phyloP scores from a whole-genome alignment of 192 early-diverging fungal species.

The Podochytrium sp. region DNA sequence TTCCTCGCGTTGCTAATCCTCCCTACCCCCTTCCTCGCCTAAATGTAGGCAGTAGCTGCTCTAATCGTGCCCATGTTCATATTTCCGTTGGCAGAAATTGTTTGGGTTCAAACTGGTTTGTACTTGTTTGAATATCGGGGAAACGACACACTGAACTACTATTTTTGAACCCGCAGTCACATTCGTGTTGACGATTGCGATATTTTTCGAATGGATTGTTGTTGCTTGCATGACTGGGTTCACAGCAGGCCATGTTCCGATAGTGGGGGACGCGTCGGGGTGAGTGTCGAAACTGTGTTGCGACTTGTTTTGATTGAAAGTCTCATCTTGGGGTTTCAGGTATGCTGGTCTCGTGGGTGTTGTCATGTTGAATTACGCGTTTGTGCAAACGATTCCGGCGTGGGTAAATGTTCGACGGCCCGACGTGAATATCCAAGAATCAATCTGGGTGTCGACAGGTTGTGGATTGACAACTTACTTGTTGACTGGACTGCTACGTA shows the following conservation, averaged over 20 bases:
- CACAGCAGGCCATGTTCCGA: neutral
- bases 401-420: constrained; percentile 53
- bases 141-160: too few relatives aligned
- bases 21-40: too few relatives aligned
- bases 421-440: constrained; percentile 52
- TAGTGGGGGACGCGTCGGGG: constrained; percentile 22
- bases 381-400: constrained; percentile 40
- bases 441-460: constrained; percentile 44
- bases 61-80: constrained; percentile 26
- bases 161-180: constrained; percentile 48
- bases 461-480: constrained; percentile 37
- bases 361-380: constrained; percentile 53
- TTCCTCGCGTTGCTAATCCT: neutral
- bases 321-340: neutral
- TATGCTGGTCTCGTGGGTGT: constrained; percentile 42
- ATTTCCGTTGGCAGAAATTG: constrained; percentile 31
- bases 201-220: constrained; percentile 43
- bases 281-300: neutral
- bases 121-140: neutral
- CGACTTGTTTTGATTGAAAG: neutral
- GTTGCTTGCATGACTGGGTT: constrained; percentile 19
- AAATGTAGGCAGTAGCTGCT: constrained; percentile 12
- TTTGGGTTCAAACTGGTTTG: constrained; percentile 34
- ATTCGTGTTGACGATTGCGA: constrained; percentile 41
- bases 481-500: constrained; percentile 41